A percentile compares a stretch with the other conserved stretches of the same genome.
phyloP scores from a whole-genome alignment of 345 rosid genomes.

The Hibiscus trionum region DNA sequence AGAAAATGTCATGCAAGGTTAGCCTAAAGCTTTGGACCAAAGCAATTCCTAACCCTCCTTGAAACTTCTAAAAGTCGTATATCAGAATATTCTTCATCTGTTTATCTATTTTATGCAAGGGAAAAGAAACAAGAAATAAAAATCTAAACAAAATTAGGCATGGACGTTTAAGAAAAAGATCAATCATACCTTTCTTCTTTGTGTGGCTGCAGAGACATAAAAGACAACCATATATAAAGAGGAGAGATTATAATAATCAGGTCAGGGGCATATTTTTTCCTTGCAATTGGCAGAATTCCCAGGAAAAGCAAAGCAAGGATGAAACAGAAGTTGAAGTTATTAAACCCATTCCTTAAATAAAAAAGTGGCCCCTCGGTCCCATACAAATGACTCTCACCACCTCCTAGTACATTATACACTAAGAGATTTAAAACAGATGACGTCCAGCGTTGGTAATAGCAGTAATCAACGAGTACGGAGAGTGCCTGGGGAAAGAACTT shows the following conservation, averaged over 20 bases:
- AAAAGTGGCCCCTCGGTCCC: slow-evolving; percentile 77
- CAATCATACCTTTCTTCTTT: slow-evolving; percentile 88
- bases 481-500: slow-evolving; percentile 48
- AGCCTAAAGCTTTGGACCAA: neutral
- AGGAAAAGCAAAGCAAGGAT: slow-evolving; percentile 51
- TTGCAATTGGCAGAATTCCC: slow-evolving; percentile 55
- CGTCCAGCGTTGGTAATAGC: slow-evolving; percentile 71
- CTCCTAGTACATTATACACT: slow-evolving; percentile 81
- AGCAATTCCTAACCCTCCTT: neutral
- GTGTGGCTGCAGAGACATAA: slow-evolving; percentile 96
- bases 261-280: slow-evolving; percentile 63
- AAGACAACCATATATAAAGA: slow-evolving; percentile 80
- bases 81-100: neutral
- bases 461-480: slow-evolving; percentile 57
- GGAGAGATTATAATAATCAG: slow-evolving; percentile 46
- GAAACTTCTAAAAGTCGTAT: neutral
- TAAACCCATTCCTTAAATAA: slow-evolving; percentile 83
- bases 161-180: neutral
- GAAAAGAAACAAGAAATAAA: neutral
- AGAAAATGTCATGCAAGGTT: neutral
- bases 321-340: slow-evolving; percentile 90
- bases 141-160: neutral
- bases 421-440: slow-evolving; percentile 83
- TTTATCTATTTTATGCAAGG: neutral
- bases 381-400: slow-evolving; percentile 97